These are phyloP conservation scores for Samsoniella hepiali DNA, from an alignment of 2,329 filamentous ascomycete genomes.

Conservation along the genomic window DNA sequence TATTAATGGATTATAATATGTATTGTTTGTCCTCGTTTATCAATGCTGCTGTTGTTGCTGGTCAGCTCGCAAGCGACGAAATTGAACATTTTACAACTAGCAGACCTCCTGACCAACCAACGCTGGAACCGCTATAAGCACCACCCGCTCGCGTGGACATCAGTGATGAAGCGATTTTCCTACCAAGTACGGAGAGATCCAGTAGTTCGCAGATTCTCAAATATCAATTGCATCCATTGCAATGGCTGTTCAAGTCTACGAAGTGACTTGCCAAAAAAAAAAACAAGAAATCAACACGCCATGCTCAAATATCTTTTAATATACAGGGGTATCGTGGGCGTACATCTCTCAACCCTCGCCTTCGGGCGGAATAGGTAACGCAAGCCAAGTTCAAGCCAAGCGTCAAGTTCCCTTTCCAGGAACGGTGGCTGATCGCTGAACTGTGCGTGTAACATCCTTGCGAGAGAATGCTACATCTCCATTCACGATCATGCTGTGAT, in stretches of 20 bases:
- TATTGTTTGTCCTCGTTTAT: too few species aligned
- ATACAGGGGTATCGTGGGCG: slow-evolving; percentile 3
- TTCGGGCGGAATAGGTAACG: background rate
- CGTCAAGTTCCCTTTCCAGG: slow-evolving; percentile 10
- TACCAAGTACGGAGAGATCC: too few species aligned
- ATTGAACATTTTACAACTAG: too few species aligned
- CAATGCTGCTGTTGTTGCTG: too few species aligned
- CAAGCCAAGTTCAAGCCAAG: background rate
- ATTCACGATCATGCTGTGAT: slow-evolving; percentile 64
- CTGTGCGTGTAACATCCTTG: slow-evolving; percentile 49
- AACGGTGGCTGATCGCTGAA: slow-evolving; percentile 35
- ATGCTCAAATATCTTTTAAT: background rate
- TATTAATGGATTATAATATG: too few species aligned
- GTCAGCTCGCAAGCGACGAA: too few species aligned
- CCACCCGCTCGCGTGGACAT: too few species aligned
- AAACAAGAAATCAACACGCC: background rate
- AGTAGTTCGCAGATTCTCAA: background rate
- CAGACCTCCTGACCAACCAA: too few species aligned
- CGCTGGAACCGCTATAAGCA: too few species aligned
- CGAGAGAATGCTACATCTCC: slow-evolving; percentile 51
- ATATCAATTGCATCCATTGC: too few species aligned
- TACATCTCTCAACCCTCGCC: background rate
- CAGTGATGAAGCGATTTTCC: too few species aligned
- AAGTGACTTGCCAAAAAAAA: background rate
- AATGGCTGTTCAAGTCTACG: too few species aligned